These are phyloP conservation scores for Ophiostoma tasmaniense DNA, from an alignment of 2,329 filamentous ascomycete genomes.

Conservation along the genomic window DNA sequence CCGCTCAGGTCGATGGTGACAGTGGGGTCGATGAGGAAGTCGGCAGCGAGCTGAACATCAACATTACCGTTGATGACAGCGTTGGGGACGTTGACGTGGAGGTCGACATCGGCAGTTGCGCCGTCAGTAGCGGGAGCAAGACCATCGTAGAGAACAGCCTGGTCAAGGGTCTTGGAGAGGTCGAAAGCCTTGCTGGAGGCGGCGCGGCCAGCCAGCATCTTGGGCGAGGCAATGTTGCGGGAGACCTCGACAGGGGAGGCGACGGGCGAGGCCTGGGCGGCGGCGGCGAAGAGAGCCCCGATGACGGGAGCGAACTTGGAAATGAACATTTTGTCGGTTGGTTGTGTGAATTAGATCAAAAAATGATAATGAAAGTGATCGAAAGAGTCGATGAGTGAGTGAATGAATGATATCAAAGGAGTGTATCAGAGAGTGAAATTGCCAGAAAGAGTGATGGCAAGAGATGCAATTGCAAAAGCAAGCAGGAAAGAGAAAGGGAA, in stretches of 20 bases:
- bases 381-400: neutral
- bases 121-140: neutral
- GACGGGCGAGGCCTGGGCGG: slow-evolving; percentile 19
- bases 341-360: neutral
- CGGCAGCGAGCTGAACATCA: slow-evolving; percentile 17
- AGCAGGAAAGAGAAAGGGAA: neutral
- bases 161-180: slow-evolving; percentile 19
- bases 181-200: slow-evolving; percentile 14
- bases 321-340: slow-evolving; percentile 15
- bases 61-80: slow-evolving; percentile 21
- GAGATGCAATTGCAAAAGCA: slow-evolving; percentile 3
- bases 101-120: slow-evolving; percentile 16
- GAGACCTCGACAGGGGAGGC: neutral
- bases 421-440: slow-evolving; percentile 10
- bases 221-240: neutral
- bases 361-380: neutral
- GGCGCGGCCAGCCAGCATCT: slow-evolving; percentile 2
- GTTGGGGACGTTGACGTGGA: slow-evolving; percentile 21
- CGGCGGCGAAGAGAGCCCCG: slow-evolving; percentile 18
- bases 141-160: slow-evolving; percentile 22
- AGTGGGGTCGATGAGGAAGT: slow-evolving; percentile 20
- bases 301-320: slow-evolving; percentile 14
- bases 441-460: slow-evolving; percentile 13
- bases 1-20: slow-evolving; percentile 23
- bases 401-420: slow-evolving; percentile 10